Base-by-base conservation (phyloP, 805 yeast species). In the Hemisphaericaspora nanyangensis region DNA sequence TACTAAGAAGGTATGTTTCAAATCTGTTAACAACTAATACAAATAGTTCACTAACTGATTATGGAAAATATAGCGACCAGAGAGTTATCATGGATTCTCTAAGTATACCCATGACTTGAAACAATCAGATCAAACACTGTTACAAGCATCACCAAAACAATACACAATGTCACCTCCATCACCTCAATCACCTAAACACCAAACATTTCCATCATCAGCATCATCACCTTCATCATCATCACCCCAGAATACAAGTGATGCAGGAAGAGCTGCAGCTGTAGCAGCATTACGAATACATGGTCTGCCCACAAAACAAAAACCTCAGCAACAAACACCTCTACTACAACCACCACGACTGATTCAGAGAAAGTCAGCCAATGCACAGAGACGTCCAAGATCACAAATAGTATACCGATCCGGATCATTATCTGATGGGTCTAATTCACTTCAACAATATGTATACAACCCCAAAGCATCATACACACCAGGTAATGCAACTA, bases 261-360 rank as follows among this genome's bases (percentile, higher is more conserved):
- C 72, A 17, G 70, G 71, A 15, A 61, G 52, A 42, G 73, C 72
- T 6, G 74, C 72, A 0, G 43, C 55, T 34, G 70, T 70, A 1
- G 72, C 71, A 1, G 72, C 72, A 1, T 48, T 67, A 13, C 55
- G 64, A 39, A 50, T 56, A 43, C 72, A 65, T 47, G 8, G 35
- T 37, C 17, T 26, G 37, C 29, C 41, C 3, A 34, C 38, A 13
- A 29, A 38, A 30, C 34, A 12, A 31, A 40, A 39, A 15, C 41
- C 35, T 22, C 37, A 41, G n/a, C 22, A 33, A 12, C 30, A 31
- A 15, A 33, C 40, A 30, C 18, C 8, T n/a, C 31, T 8, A 10
- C 8, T 3, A 13, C 7, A 11, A 31, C 17, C 24, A 20, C 40
- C 17, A n/a, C 46, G 18, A 18, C 34, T 32, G 29, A 25, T 18